Base-by-base conservation (phyloP, 345 rosid genomes). In the Clarkia xantiana region DNA sequence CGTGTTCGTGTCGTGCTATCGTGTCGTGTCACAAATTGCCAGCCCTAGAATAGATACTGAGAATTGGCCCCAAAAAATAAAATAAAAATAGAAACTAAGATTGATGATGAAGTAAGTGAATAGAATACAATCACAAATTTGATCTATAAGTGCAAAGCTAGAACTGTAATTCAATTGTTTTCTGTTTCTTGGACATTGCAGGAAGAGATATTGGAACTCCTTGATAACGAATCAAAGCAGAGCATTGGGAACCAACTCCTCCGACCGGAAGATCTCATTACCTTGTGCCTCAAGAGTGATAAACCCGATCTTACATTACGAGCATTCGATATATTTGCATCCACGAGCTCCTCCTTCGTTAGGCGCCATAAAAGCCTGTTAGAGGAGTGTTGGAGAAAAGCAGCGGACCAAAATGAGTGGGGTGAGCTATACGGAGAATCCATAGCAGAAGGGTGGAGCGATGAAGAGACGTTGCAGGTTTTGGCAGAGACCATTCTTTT, bases 351-450 rank as follows among this genome's bases (percentile, higher is more conserved):
- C 59, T 81, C 84, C 5, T 91, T 84, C 55, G 74, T 81, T 9
- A 71, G 74, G 68, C 78, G 73, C 68, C 80, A 86, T 56, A 72
- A 59, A 57, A 72, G 56, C 65, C 94, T 86, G 29, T 61, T 91
- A 62, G 87, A 78, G 59, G 81, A 80, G 45, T 84, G 96, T 85
- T 86, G 96, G 95, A 86, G 74, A 70, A 81, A 80, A 7, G 90
- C 90, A 0, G 90, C 79, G 0, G 79, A 84, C 42, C 85, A 62
- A 63, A 93, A 86, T 11, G 81, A 80, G 42, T 91, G 98, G 96
- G 80, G 77, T 10, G 55, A 71, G 52, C 81, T 80, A 44, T 66
- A 76, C 59, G 70, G 76, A 71, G 81, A 93, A 17, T 76, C 72
- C 2, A 42, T 40, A 0, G 60, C 64, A 0, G 84, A 91, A 74